Conservation (phyloP, 2,329 filamentous ascomycete species). For the Venturia effusa region DNA sequence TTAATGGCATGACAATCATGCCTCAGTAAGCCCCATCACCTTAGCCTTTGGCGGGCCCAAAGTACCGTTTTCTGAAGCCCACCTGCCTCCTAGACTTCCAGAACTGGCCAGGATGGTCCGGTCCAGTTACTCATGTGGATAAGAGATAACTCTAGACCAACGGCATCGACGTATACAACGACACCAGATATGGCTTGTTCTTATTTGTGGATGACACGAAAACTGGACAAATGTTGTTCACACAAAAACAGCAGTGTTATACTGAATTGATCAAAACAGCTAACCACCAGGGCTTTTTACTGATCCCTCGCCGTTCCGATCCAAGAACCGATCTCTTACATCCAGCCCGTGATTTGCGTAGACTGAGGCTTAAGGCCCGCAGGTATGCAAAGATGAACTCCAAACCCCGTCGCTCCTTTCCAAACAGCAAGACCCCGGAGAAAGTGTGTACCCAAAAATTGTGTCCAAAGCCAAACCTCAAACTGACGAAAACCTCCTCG, state of each 20-base stretch:
- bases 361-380: neutral
- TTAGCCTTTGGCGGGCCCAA: too few species aligned
- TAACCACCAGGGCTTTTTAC: neutral
- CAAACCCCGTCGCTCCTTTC: constrained; percentile 6
- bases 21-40: too few species aligned
- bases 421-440: neutral
- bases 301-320: neutral
- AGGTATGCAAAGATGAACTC: neutral
- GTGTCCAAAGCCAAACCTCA: neutral
- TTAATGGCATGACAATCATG: too few species aligned
- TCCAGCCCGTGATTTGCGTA: neutral
- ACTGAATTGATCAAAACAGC: neutral
- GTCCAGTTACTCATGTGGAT: too few species aligned
- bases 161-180: too few species aligned
- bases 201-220: too few species aligned
- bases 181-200: too few species aligned
- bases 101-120: too few species aligned
- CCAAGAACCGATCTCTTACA: neutral
- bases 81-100: too few species aligned
- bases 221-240: too few species aligned
- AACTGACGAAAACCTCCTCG: neutral
- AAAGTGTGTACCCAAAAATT: neutral
- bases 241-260: neutral
- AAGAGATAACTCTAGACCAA: too few species aligned
- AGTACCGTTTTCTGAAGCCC: too few species aligned